A percentile compares a stretch with the other conserved stretches of the same genome.
phyloP scores from a whole-genome alignment of 2,329 filamentous ascomycete genomes.

The Coniochaeta sp. region DNA sequence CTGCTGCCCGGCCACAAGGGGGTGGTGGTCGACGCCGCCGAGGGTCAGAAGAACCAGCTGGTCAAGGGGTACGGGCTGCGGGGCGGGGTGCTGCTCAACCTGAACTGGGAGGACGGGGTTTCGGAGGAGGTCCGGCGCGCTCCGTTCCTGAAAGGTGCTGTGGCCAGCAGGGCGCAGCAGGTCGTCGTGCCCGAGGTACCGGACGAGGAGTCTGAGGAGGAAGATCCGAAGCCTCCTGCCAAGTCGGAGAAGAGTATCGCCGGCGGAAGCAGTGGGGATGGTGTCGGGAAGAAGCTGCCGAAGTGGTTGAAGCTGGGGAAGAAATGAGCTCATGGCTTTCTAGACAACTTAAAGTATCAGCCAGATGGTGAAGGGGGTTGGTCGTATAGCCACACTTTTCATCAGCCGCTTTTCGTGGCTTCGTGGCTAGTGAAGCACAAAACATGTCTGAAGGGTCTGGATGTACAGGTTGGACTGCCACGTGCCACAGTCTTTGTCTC shows the following conservation, averaged over 20 bases:
- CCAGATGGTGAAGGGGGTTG: too few species aligned
- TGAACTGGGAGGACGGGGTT: conserved; percentile 64
- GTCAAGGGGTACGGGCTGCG: conserved; percentile 66
- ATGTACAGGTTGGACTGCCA: neutral
- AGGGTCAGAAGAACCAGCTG: conserved; percentile 44
- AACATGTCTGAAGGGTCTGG: neutral
- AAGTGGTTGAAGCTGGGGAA: conserved; percentile 70
- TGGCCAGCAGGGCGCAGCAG: conserved; percentile 56
- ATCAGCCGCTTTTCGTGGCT: neutral
- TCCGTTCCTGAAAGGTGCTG: conserved; percentile 49
- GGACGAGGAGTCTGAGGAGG: conserved; percentile 27
- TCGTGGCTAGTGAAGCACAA: neutral
- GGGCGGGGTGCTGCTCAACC: conserved; percentile 65
- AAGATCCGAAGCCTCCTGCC: conserved; percentile 21
- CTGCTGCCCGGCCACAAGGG: conserved; percentile 49
- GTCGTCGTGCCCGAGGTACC: conserved; percentile 56
- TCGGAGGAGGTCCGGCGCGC: conserved; percentile 44
- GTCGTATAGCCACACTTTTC: too few species aligned
- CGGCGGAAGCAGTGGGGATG: conserved; percentile 28
- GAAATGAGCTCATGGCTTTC: conserved; percentile 40
- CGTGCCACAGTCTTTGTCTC: neutral
- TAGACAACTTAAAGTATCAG: too few species aligned
- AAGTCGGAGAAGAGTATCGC: conserved; percentile 14
- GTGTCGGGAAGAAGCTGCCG: conserved; percentile 41
- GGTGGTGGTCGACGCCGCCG: conserved; percentile 38